Evolutionary conservation across 202 grass and related monocot species (phyloP), one percentile per base, ranked within the genome.

Genomic region (Musa balbisiana): DNA sequence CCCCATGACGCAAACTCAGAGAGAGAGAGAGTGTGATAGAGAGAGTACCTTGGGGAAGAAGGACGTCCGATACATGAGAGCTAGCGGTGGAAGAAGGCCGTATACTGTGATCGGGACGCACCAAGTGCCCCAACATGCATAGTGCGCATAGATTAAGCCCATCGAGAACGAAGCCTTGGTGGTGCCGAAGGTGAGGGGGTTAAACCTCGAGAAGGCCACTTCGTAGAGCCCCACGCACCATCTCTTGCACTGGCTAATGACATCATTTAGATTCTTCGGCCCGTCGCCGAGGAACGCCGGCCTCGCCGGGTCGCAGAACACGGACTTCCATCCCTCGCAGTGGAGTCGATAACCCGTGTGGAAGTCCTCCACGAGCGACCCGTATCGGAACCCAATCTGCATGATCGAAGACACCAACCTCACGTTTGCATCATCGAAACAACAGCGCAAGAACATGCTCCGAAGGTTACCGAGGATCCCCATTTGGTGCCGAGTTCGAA

Each of bases 371-470:
- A 83, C 84, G 49, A 96, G 59, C 5, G 92, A 96, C 52, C 92
- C 92, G 53, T 91, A 96, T 0, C 87, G 86, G 64, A 85, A 89
- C 1, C 92, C 92, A 59, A 96, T 69, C 91, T 95, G 78, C 64
- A 56, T 20, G 33, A 43, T 43, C 33, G 33, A 33, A 33, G 29
- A 33, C 3, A 33, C 29, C 0, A 43, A 43, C 4, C 33, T 43
- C 33, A 43, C 33, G 52, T 54, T 58, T 29, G 27, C 22, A 74
- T 1, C 26, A 19, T 25, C 26, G 6, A 69, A 53, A 11, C 12
- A 52, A 52, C 26, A 51, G 13, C 52, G 26, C 15, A 15, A 19
- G 49, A 53, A 53, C 43, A 81, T 1, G 27, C n/a, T 27, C 17
- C 15, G 62, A 16, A 3, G 55, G 27, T 72, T 78, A 87, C 85